Evolutionary conservation across 768 basidiomycete species (phyloP), one percentile per base, ranked within the genome.

Genomic region (Rhizopogon salebrosus): DNA sequence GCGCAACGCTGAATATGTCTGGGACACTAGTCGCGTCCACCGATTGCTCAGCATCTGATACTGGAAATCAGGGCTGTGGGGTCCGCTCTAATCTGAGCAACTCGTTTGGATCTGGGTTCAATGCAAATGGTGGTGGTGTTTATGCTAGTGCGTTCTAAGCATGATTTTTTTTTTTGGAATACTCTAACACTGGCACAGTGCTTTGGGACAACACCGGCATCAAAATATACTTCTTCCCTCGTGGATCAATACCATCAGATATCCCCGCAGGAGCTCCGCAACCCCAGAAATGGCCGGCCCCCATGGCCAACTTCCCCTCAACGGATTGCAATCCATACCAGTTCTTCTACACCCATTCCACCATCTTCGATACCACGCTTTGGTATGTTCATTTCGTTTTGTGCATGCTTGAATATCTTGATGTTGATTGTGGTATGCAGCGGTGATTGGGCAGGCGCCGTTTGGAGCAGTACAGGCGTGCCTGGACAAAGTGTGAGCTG

Each of bases 401-500:
- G 39, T 53, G 55, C 46, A 43, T 26, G 13, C 51, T 4, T 11
- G 35, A 27, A 14, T n/a, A 18, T 18, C 31, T 34, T 46, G 20
- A 24, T 31, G 23, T 60, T 48, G 60, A 52, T n/a, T 37, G 42
- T 22, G 11, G 22, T 22, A 29, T 51, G 31, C 55, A 87, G 90
- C 60, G 93, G 93, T 54, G 89, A 95, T 59, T 98, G 93, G 94
- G 92, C 93, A 10, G 82, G 84, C 43, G 72, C 72, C 41, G 86
- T 82, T n/a, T 98, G 94, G 94, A 72, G 69, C 45, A 56, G 61
- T 22, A 70, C 85, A 46, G 90, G 90, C 27, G 78, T 86, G 49
- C 89, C 89, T 16, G 93, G 93, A 48, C 93, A 95, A 71, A 82
- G 82, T 16, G 80, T 87, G 66, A 92, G 88, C 66, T 98, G 94